Percentiles rank a stretch among this genome's conserved stretches.
These are phyloP conservation scores for Calonectria pauciramosa DNA, from an alignment of 2,329 filamentous ascomycete species.

Conservation along the genomic window DNA sequence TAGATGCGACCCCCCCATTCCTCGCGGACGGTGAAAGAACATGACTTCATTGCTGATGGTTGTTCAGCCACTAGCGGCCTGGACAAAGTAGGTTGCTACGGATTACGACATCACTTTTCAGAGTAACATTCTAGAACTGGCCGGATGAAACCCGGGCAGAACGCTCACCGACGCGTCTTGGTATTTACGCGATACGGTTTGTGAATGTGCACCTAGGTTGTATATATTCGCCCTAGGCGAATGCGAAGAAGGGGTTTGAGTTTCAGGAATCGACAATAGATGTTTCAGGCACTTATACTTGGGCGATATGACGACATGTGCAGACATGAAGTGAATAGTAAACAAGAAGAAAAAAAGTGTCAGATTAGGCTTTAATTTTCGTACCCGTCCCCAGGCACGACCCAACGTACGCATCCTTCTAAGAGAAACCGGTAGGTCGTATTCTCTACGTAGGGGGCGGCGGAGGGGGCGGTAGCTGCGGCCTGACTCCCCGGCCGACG, in stretches of 20 bases:
- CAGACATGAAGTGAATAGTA: neutral
- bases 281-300: neutral
- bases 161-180: neutral
- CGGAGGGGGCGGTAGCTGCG: slow-evolving; percentile 11
- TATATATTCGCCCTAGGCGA: neutral
- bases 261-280: neutral
- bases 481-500: slow-evolving; percentile 24
- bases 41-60: slow-evolving; percentile 15
- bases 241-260: neutral
- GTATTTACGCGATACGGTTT: neutral
- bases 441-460: slow-evolving; percentile 24
- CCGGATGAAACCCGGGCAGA: neutral
- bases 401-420: slow-evolving; percentile 10
- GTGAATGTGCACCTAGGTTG: neutral
- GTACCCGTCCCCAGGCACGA: slow-evolving; percentile 12
- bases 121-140: slow-evolving; percentile 10
- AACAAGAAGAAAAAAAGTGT: neutral
- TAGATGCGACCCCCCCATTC: slow-evolving; percentile 23
- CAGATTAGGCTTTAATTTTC: slow-evolving; percentile 7
- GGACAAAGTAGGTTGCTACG: slow-evolving; percentile 13
- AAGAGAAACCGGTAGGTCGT: neutral
- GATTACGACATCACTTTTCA: slow-evolving; percentile 12
- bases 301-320: neutral
- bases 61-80: slow-evolving; percentile 9
- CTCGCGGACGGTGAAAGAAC: neutral